Conservation (phyloP, 23 red algal species). For the Gracilaria domingensis region DNA sequence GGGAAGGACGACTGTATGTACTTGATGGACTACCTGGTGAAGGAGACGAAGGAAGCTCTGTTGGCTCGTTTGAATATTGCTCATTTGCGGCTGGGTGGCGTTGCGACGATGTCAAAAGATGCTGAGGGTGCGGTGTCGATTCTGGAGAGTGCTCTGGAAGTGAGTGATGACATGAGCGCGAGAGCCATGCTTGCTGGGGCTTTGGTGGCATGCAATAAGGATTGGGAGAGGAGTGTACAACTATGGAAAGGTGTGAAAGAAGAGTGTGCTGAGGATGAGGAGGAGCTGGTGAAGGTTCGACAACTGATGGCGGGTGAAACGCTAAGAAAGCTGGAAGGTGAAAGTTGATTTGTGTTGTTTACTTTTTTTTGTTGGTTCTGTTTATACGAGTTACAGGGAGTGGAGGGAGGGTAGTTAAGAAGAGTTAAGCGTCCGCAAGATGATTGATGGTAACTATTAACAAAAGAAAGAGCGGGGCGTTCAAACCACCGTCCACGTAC, state of each 20-base stretch:
- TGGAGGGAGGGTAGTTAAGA: neutral
- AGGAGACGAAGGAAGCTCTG: neutral
- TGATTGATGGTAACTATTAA: slow-evolving; percentile 5
- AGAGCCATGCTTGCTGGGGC: neutral
- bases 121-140: neutral
- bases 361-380: neutral
- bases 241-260: neutral
- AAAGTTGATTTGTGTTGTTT: neutral
- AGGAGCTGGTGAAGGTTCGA: neutral
- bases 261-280: neutral
- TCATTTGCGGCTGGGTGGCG: neutral
- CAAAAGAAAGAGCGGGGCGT: slow-evolving; percentile 2
- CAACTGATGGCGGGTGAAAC: neutral
- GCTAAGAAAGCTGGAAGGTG: neutral
- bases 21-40: neutral
- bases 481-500: neutral
- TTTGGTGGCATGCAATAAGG: neutral
- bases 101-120: neutral
- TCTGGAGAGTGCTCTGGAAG: neutral
- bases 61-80: neutral
- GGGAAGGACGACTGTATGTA: neutral
- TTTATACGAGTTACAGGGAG: neutral
- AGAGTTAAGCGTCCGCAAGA: neutral
- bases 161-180: neutral
- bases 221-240: neutral